Base-by-base conservation (phyloP, 495 filamentous ascomycete species). In the Xylaria longipes region DNA sequence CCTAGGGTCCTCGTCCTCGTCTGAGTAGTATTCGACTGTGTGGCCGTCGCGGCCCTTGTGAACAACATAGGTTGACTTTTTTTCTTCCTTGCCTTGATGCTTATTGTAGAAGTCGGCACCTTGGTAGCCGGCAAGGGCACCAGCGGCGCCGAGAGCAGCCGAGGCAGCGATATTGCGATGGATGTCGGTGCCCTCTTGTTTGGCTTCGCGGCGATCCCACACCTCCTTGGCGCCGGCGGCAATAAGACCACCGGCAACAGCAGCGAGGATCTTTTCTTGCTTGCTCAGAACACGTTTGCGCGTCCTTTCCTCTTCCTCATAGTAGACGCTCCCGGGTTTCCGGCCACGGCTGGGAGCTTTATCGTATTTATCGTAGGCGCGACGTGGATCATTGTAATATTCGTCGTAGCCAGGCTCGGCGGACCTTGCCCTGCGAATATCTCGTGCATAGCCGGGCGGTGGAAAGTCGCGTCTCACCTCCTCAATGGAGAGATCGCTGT, bases 381-480 rank as follows among this genome's bases (percentile, higher is more conserved):
- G 82, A 58, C 79, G 80, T 29, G 82, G 76, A 54, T 84, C 80
- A 37, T 65, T 27, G 14, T 85, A 82, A 35, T 84, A 81, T 56
- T 84, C 74, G 65, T 84, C 81, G 75, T 83, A 77, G 72, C 82
- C 78, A 45, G 79, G 80, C 31, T 86, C 87, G 66, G 85, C 82
- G 17, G 86, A 87, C 56, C 84, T 80, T 65, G 85, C 77, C 29
- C 89, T 84, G 69, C 82, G 78, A 84, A 89, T 68, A 78, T 89
- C 81, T 57, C 87, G 82, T 78, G 80, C 74, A 71, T 85, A 83
- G 57, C 82, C 83, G 79, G 90, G 83, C 39, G 91, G 89, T 0
- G 89, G 90, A 71, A 91, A 93, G 41, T 92, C 89, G 61, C 90
- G 87, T 70, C 84, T 86, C 57, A 92, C 84, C 80, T 92, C 89